Percentiles rank a stretch among this genome's conserved stretches.
Conservation (phyloP, 768 basidiomycete species). For the Termitomyces sp. region DNA sequence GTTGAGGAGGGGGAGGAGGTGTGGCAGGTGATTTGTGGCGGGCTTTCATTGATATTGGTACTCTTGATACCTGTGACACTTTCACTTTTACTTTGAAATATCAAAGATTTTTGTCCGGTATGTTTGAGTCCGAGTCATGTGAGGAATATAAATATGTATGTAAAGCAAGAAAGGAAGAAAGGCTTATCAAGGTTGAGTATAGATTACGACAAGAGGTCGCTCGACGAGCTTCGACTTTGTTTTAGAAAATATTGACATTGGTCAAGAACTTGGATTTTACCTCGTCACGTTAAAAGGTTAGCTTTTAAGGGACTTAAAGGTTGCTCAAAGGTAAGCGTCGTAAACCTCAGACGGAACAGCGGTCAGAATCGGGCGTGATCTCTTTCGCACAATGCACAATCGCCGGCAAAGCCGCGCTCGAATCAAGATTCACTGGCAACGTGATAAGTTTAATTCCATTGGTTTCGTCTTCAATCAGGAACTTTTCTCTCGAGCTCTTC, state of each 20-base stretch:
- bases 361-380: too few species aligned
- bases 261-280: too few species aligned
- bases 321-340: too few species aligned
- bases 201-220: too few species aligned
- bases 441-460: neutral
- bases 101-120: neutral
- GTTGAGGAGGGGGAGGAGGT: neutral
- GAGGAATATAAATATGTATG: neutral
- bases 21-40: neutral
- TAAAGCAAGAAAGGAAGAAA: too few species aligned
- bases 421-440: neutral
- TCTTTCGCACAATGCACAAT: too few species aligned
- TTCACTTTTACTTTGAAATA: neutral
- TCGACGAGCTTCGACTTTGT: too few species aligned
- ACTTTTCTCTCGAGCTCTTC: neutral
- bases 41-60: neutral
- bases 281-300: too few species aligned
- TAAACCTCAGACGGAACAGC: too few species aligned
- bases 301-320: too few species aligned
- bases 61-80: neutral
- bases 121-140: neutral
- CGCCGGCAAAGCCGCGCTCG: neutral
- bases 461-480: neutral
- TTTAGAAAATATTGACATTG: too few species aligned
- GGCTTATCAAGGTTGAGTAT: too few species aligned